Evolutionary conservation across 2,329 filamentous ascomycete species (phyloP).

Genomic region (Celoporthe dispersa): DNA sequence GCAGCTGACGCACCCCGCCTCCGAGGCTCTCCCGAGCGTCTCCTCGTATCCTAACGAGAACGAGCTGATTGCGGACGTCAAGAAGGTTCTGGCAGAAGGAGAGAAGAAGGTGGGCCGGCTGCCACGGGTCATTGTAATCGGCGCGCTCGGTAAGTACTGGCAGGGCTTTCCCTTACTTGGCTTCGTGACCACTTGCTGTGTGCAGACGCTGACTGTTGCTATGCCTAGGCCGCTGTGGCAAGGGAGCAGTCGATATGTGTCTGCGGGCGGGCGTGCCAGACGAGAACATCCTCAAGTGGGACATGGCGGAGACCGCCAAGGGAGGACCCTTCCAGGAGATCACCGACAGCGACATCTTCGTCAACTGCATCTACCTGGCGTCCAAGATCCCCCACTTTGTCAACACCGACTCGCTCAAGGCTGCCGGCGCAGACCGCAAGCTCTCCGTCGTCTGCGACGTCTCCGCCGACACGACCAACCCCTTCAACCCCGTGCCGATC

Average conservation of each 20-base stretch:
- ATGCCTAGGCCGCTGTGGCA: constrained; percentile 75
- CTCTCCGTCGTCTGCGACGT: constrained; percentile 84
- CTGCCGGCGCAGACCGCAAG: constrained; percentile 62
- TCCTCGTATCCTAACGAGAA: constrained; percentile 75
- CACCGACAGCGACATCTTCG: constrained; percentile 73
- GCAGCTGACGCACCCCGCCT: constrained; percentile 68
- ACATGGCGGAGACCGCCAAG: constrained; percentile 78
- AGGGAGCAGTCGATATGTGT: constrained; percentile 81
- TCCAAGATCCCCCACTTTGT: constrained; percentile 82
- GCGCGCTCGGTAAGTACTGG: constrained; percentile 47
- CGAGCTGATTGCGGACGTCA: constrained; percentile 74
- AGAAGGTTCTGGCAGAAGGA: constrained; percentile 69
- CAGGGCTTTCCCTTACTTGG: background rate
- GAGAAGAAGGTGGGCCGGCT: constrained; percentile 65
- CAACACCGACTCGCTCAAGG: constrained; percentile 69
- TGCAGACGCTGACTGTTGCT: background rate
- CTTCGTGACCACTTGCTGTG: background rate
- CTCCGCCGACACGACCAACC: constrained; percentile 74
- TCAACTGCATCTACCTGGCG: constrained; percentile 89
- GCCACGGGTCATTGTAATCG: constrained; percentile 82
- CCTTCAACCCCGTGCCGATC: constrained; percentile 74
- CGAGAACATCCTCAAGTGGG: constrained; percentile 69
- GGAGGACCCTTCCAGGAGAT: constrained; percentile 82
- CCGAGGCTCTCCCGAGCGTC: constrained; percentile 68
- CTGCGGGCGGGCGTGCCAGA: constrained; percentile 73